These are phyloP conservation scores for Phialophora macrospora DNA, from an alignment of 2,329 filamentous ascomycete genomes.

Conservation along the genomic window DNA sequence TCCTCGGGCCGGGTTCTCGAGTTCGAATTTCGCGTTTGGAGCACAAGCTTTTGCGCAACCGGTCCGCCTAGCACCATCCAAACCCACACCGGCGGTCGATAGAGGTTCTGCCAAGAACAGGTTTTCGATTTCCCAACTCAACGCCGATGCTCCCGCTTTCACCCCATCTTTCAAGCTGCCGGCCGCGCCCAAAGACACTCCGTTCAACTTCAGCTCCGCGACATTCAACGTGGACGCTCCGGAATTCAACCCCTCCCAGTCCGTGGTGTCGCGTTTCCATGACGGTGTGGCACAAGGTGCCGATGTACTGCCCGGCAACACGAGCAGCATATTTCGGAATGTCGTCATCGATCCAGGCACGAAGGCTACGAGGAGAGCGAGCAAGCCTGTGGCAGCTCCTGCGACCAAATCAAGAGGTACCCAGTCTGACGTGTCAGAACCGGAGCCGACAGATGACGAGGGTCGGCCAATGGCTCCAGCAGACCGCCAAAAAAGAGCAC, in stretches of 20 bases:
- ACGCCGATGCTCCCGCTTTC: slow-evolving; percentile 72
- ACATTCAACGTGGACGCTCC: slow-evolving; percentile 79
- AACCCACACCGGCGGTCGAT: slow-evolving; percentile 10
- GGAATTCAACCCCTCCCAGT: slow-evolving; percentile 69
- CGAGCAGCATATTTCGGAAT: slow-evolving; percentile 67
- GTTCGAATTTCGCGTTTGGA: slow-evolving; percentile 52
- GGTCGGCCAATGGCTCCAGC: slow-evolving; percentile 67
- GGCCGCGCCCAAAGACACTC: slow-evolving; percentile 11
- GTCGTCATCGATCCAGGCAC: slow-evolving; percentile 67
- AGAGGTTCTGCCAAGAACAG: slow-evolving; percentile 16
- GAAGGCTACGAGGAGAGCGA: slow-evolving; percentile 66
- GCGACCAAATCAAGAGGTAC: slow-evolving; percentile 24
- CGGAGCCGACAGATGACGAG: slow-evolving; percentile 59
- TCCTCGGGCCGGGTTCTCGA: slow-evolving; percentile 57
- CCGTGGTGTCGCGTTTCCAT: slow-evolving; percentile 36
- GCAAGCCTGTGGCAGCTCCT: slow-evolving; percentile 83
- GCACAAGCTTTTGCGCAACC: slow-evolving; percentile 46
- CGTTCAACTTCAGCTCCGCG: slow-evolving; percentile 48
- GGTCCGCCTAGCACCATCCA: slow-evolving; percentile 13
- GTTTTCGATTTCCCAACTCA: slow-evolving; percentile 56
- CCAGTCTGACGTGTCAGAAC: slow-evolving; percentile 53
- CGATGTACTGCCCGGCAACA: slow-evolving; percentile 31
- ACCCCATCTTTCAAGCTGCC: slow-evolving; percentile 56
- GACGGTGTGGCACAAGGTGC: slow-evolving; percentile 39
- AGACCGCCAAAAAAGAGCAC: slow-evolving; percentile 75